Base-by-base conservation (phyloP, 2,329 filamentous ascomycete species). In the Periconia digitata region DNA sequence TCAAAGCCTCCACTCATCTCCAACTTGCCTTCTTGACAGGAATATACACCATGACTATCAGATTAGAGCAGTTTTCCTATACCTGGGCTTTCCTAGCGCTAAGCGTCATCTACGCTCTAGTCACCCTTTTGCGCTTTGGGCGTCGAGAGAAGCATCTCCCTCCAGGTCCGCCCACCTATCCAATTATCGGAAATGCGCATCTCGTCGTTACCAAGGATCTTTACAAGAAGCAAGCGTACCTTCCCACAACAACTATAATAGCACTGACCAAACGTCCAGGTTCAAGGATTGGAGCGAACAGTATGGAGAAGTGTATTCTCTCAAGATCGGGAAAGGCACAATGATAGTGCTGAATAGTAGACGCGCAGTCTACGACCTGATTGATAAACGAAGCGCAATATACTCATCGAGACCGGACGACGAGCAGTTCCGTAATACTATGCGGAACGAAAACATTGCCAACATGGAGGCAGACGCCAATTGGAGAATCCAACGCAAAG, bases 171-270 rank as follows among this genome's bases (percentile, higher is more conserved):
- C 59, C 58, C 16, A 65, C 60, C 2, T 48, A 48, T 37, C 59
- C 62, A 1, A 62, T 65, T 23, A 8, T 65, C 12, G 62, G 62
- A 23, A 65, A 65, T 50, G 56, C 58, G 1, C 60, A 65, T 32
- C 55, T 37, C 2, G 27, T 36, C 17, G 17, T 22, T 8, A 15
- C 21, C 10, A 3, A 22, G 10, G 22, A 39, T 5, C 20, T 39
- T 18, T 39, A 22, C 37, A 39, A 21, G 13, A 39, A 39, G 27
- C 27, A 5, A 32, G 27, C n/a, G 24, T 13, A 32, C 27, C 27
- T 3, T 32, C 4, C 27, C 8, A 3, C 12, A 10, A 32, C 3
- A 5, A 32, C 12, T 10, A 32, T 5, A 4, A 15, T 13, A 4
- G 3, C 12, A 12, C 27, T 32, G 10, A 10, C 27, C 27, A 15